Evolutionary conservation across 495 filamentous ascomycete species (phyloP).

Genomic region (Achaetomiella virescens): DNA sequence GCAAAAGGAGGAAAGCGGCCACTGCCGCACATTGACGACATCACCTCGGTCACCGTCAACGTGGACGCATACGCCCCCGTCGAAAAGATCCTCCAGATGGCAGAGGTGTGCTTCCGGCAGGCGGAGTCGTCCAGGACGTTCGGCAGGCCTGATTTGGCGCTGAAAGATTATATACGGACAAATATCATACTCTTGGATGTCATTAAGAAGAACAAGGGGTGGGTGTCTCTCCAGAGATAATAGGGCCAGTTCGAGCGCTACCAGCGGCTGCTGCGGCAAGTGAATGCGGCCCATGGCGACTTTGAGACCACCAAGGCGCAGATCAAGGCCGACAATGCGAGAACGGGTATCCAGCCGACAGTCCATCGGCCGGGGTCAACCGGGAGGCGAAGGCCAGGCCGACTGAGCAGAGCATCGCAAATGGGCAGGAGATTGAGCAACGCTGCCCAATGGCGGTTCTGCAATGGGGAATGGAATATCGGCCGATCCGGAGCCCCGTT

Average conservation of each 20-base stretch:
- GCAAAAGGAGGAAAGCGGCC: constrained; percentile 27
- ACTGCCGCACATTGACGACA: constrained; percentile 70
- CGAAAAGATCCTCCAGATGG: constrained; percentile 43
- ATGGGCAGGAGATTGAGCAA: not conserved
- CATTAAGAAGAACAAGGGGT: constrained; percentile 41
- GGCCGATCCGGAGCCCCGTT: constrained; percentile 3
- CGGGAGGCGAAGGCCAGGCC: not conserved
- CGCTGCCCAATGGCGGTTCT: not conserved
- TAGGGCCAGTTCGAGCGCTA: constrained; percentile 31
- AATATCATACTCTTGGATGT: constrained; percentile 67
- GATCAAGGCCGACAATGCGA: constrained; percentile 61
- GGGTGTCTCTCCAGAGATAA: constrained; percentile 23
- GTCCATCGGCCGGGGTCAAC: not conserved
- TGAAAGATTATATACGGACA: constrained; percentile 70
- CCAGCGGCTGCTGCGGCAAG: constrained; percentile 39
- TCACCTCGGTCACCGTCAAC: constrained; percentile 46
- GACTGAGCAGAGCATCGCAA: not conserved
- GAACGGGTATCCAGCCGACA: constrained; percentile 43
- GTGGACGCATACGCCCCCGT: constrained; percentile 38
- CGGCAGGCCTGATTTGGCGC: constrained; percentile 43
- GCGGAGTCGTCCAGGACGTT: constrained; percentile 49
- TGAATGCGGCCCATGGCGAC: constrained; percentile 29
- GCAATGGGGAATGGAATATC: constrained; percentile 13
- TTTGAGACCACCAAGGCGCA: constrained; percentile 58
- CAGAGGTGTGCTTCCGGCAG: constrained; percentile 44